Conservation (phyloP, 306 rosid species). For the Dryas octopetala region DNA sequence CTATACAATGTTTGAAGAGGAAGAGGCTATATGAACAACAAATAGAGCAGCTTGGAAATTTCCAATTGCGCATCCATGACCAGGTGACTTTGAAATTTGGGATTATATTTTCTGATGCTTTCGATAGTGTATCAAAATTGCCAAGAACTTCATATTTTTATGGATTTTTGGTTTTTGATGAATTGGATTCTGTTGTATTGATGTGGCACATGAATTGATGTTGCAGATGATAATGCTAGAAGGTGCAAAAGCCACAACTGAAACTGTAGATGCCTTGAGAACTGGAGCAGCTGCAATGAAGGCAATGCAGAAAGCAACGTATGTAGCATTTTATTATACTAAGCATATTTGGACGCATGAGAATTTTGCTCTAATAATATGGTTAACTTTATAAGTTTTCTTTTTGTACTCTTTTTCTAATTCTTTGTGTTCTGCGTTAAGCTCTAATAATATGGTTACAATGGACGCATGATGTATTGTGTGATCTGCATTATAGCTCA, state of each 20-base stretch:
- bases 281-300: conserved; percentile 96
- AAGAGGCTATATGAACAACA: conserved; percentile 93
- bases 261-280: conserved; percentile 96
- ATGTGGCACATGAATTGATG: neutral
- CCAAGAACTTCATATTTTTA: neutral
- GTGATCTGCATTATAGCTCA: neutral
- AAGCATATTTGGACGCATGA: neutral
- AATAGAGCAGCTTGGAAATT: conserved; percentile 96
- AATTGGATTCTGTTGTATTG: conserved; percentile 3
- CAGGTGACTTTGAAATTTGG: conserved; percentile 55
- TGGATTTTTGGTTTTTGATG: neutral
- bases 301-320: conserved; percentile 99
- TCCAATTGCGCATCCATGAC: conserved; percentile 95
- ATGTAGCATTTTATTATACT: conserved; percentile 28
- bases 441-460: too few species aligned
- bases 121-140: neutral
- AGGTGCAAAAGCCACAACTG: conserved; percentile 99
- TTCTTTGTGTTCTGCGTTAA: neutral
- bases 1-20: conserved; percentile 96
- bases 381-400: neutral
- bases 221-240: conserved; percentile 94
- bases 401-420: neutral
- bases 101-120: conserved; percentile 1
- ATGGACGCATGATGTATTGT: too few species aligned
- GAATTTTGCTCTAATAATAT: neutral